Evolutionary conservation across 2,329 filamentous ascomycete genomes (phyloP), one percentile per base, ranked within the genome.

Genomic region (Orbilia quercus): DNA sequence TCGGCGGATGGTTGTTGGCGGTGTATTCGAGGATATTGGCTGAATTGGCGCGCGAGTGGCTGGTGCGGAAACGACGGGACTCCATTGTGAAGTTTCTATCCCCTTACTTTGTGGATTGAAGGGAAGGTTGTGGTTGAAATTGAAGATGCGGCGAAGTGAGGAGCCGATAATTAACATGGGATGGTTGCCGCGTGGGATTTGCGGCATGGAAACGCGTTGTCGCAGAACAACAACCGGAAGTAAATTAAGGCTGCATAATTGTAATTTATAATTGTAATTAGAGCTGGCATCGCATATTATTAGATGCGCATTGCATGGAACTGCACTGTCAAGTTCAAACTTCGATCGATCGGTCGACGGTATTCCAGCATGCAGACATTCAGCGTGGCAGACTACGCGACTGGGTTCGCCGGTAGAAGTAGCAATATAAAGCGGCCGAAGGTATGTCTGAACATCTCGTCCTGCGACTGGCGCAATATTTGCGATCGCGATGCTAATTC

Each of bases 361-460:
- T n/a, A n/a, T 31, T 22, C 36, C 28, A 20, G 22, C 16, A 51
- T 55, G 28, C 47, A 66, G 16, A 20, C 40, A 7, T 73, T 73
- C 48, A 48, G 36, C 92, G 92, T 79, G 80, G 87, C 22, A 86
- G 92, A 90, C 76, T 90, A 90, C n/a, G 82, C 90, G 60, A 83
- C 84, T 66, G 87, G 88, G 53, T 94, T 94, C 79, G 82, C 82
- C 42, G 89, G 89, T 65, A 83, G 84, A 53, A 89, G 87, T 78
- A 87, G 90, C 72, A 85, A 89, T 2, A 89, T 96, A 73, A 89
- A 89, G 79, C 84, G 91, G 76, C 91, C 91, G 18, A 91, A 86
- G 82, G 90, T 90, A 60, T 14, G 25, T 54, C 42, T n/a, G n/a
- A 31, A 51, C 47, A 51, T 53, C 16, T 57, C 23, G 47, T 45